A percentile compares a stretch with the other conserved stretches of the same genome.
Conservation (phyloP, 1,284 basidiomycete species). For the Tilletiopsis washingtonensis region DNA sequence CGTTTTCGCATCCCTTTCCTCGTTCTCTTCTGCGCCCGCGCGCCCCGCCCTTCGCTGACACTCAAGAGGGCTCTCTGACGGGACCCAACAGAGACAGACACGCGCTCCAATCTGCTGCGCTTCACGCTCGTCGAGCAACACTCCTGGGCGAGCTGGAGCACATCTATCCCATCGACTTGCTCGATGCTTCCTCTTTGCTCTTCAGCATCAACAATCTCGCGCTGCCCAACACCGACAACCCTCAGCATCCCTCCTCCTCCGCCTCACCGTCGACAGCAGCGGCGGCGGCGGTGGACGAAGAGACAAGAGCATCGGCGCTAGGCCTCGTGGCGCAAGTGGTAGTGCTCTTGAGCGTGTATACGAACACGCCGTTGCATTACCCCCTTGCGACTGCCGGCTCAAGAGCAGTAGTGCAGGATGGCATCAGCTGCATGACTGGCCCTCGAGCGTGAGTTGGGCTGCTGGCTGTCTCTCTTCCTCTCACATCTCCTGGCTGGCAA, state of each 20-base stretch:
- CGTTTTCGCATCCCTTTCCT: no score
- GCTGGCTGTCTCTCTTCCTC: not conserved
- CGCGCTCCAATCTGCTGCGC: not conserved
- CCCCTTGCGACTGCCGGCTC: conserved; percentile 37
- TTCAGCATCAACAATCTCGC: conserved; percentile 38
- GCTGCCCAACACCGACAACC: conserved; percentile 28
- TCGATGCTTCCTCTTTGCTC: conserved; percentile 34
- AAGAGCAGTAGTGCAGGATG: conserved; percentile 34
- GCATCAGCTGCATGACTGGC: conserved; percentile 42
- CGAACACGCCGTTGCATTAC: conserved; percentile 35
- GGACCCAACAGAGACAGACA: not conserved
- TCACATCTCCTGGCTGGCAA: no score
- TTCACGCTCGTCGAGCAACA: conserved; percentile 6
- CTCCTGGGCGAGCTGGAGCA: conserved; percentile 34
- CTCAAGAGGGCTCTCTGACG: not conserved
- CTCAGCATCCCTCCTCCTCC: conserved; percentile 10
- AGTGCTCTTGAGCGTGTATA: conserved; percentile 30
- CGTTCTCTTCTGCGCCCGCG: no score
- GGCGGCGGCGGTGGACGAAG: conserved; percentile 17
- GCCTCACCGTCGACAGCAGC: not conserved
- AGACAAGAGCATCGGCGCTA: conserved; percentile 29
- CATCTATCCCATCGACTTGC: conserved; percentile 43
- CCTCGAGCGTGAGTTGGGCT: conserved; percentile 22
- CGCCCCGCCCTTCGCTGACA: not conserved
- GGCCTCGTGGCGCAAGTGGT: conserved; percentile 41